These are phyloP conservation scores for Polytolypa hystricis DNA, from an alignment of 2,329 filamentous ascomycete species.

Conservation along the genomic window DNA sequence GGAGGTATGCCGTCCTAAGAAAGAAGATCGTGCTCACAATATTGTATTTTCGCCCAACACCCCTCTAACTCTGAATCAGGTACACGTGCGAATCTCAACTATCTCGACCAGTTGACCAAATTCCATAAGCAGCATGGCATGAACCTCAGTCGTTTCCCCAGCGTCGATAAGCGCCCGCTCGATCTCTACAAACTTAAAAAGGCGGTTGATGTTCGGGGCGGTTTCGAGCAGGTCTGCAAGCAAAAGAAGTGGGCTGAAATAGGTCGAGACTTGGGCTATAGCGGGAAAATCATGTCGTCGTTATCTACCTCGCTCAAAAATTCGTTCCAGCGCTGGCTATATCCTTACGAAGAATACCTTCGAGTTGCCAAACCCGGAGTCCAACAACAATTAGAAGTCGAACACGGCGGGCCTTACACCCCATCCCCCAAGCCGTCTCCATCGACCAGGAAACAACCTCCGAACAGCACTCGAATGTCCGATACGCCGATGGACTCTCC, in stretches of 20 bases:
- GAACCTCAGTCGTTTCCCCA: slow-evolving; percentile 85
- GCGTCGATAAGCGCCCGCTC: slow-evolving; percentile 92
- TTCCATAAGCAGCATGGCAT: slow-evolving; percentile 96
- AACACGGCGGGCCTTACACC: slow-evolving; percentile 85
- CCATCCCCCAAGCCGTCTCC: slow-evolving; percentile 65
- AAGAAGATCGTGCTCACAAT: slow-evolving; percentile 23
- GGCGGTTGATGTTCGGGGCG: slow-evolving; percentile 84
- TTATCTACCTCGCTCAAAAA: slow-evolving; percentile 96
- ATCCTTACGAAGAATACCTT: slow-evolving; percentile 92
- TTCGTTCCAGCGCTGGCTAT: slow-evolving; percentile 93
- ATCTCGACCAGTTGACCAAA: slow-evolving; percentile 86
- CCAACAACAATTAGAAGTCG: slow-evolving; percentile 87
- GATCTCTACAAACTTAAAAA: slow-evolving; percentile 96
- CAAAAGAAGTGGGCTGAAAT: slow-evolving; percentile 99
- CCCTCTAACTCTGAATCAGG: slow-evolving; percentile 45
- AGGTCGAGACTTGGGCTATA: slow-evolving; percentile 89
- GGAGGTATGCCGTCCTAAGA: slow-evolving; percentile 57
- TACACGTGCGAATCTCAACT: slow-evolving; percentile 89
- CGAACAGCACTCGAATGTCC: slow-evolving; percentile 35
- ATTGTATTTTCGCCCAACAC: slow-evolving; percentile 19
- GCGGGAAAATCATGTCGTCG: slow-evolving; percentile 99
- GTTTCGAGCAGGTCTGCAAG: slow-evolving; percentile 95
- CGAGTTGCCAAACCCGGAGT: slow-evolving; percentile 84
- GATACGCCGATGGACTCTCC: slow-evolving; percentile 54
- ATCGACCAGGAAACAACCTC: slow-evolving; percentile 42